A percentile compares a stretch with the other conserved stretches of the same genome.
Conservation (phyloP, 495 filamentous ascomycete genomes). For the Aspergillus biplanus region DNA sequence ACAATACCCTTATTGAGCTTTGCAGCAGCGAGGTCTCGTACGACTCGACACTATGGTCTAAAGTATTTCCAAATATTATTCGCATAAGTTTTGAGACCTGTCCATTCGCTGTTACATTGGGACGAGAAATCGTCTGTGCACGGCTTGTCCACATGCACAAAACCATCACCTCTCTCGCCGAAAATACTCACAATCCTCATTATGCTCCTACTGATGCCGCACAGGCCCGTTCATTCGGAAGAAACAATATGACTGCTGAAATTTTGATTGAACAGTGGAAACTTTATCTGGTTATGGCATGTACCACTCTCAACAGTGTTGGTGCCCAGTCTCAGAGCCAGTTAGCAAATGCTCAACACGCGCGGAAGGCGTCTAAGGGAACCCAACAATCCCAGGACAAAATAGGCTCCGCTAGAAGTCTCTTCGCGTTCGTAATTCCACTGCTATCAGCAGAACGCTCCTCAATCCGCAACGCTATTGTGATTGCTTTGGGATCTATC, state of each 20-base stretch:
- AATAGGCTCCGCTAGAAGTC: conserved; percentile 80
- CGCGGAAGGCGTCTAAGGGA: conserved; percentile 80
- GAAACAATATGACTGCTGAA: conserved; percentile 78
- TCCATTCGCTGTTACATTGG: conserved; percentile 85
- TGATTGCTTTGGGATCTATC: conserved; percentile 88
- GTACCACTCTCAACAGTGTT: conserved; percentile 88
- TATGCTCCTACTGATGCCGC: conserved; percentile 60
- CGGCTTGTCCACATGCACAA: conserved; percentile 91
- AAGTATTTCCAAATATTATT: conserved; percentile 94
- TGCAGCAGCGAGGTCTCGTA: conserved; percentile 95
- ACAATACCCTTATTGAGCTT: conserved; percentile 87
- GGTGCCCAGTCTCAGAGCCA: conserved; percentile 66
- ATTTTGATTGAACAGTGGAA: conserved; percentile 98
- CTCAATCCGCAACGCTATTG: conserved; percentile 86
- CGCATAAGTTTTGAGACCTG: conserved; percentile 89
- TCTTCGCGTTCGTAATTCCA: conserved; percentile 90
- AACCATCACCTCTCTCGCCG: conserved; percentile 75
- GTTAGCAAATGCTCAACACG: conserved; percentile 71
- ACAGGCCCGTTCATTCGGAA: conserved; percentile 46
- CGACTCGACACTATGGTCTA: conserved; percentile 94
- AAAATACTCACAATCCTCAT: conserved; percentile 64
- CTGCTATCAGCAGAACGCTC: conserved; percentile 75
- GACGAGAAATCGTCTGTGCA: conserved; percentile 88
- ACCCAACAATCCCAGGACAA: conserved; percentile 71
- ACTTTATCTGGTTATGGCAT: conserved; percentile 95